Evolutionary conservation across 2,329 filamentous ascomycete genomes (phyloP).

Genomic region (Mycosphaerella sp.): DNA sequence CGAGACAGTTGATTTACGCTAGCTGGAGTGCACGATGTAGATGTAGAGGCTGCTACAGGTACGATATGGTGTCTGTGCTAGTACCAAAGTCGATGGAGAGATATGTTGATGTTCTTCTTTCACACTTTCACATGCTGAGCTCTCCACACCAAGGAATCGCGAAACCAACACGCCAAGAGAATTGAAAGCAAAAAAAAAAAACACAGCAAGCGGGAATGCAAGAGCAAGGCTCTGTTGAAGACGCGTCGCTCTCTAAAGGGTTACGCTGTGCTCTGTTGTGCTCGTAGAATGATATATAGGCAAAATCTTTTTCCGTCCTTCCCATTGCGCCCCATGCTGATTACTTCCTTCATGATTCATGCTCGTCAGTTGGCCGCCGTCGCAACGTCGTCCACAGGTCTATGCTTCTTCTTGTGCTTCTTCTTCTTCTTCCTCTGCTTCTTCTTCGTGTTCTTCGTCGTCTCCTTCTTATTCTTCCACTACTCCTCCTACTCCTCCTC

Average conservation of each 20-base stretch:
- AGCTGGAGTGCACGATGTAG: no score
- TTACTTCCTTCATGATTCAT: background rate
- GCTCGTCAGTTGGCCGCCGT: background rate
- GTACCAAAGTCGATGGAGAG: background rate
- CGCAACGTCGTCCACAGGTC: background rate
- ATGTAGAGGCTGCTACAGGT: no score
- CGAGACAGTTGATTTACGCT: no score
- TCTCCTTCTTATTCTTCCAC: background rate
- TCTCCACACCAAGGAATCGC: background rate
- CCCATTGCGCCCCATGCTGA: background rate
- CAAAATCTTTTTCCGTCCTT: background rate
- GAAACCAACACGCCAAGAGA: conserved; percentile 1
- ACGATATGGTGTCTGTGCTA: no score
- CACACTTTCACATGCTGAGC: conserved; percentile 1
- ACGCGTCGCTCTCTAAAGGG: conserved; percentile 6
- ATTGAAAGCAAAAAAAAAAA: background rate
- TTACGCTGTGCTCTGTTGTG: conserved; percentile 1
- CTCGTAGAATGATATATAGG: conserved; percentile 1
- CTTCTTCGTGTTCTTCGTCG: background rate
- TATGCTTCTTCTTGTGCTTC: conserved; percentile 17
- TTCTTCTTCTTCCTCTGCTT: no score
- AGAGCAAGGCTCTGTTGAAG: conserved; percentile 12
- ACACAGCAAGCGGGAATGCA: no score
- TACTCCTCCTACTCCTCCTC: background rate
- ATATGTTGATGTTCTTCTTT: background rate